Conservation (phyloP, 371 early-diverging fungal genomes). For the Syncephalastrum sp. region DNA sequence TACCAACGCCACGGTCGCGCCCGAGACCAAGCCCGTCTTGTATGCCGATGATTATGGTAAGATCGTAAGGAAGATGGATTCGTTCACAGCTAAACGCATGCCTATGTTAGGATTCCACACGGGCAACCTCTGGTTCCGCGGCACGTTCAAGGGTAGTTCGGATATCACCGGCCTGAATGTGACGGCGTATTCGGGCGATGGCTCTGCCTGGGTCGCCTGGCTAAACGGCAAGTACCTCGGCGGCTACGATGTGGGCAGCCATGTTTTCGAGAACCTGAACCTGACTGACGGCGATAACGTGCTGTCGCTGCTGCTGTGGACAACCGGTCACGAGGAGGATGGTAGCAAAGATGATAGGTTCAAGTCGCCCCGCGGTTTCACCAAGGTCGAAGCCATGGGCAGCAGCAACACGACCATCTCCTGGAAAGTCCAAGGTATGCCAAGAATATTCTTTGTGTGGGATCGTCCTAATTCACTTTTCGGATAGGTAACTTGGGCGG, state of each 20-base stretch:
- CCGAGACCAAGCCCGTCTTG: conserved; percentile 14
- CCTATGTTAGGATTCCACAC: conserved; percentile 17
- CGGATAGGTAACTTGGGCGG: conserved; percentile 19
- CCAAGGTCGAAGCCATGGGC: conserved; percentile 15
- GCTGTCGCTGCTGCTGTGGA: conserved; percentile 18
- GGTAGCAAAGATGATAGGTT: conserved; percentile 9
- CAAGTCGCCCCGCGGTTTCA: conserved; percentile 18
- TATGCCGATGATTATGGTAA: conserved; percentile 26
- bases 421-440: conserved; percentile 21
- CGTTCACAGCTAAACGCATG: not conserved
- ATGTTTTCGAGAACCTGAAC: conserved; percentile 6
- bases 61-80: not conserved
- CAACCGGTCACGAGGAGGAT: conserved; percentile 25
- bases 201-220: conserved; percentile 21
- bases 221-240: conserved; percentile 28
- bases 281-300: conserved; percentile 16
- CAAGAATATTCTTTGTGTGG: too few species aligned
- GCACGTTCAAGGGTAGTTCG: conserved; percentile 16
- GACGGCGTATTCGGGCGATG: conserved; percentile 18
- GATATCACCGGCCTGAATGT: conserved; percentile 17
- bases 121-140: conserved; percentile 25
- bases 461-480: not conserved
- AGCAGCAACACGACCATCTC: conserved; percentile 8
- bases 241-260: conserved; percentile 18
- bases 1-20: conserved; percentile 18